A percentile compares a stretch with the other conserved stretches of the same genome.
Conservation (phyloP, 1,284 basidiomycete species). For the Boletus smithii region DNA sequence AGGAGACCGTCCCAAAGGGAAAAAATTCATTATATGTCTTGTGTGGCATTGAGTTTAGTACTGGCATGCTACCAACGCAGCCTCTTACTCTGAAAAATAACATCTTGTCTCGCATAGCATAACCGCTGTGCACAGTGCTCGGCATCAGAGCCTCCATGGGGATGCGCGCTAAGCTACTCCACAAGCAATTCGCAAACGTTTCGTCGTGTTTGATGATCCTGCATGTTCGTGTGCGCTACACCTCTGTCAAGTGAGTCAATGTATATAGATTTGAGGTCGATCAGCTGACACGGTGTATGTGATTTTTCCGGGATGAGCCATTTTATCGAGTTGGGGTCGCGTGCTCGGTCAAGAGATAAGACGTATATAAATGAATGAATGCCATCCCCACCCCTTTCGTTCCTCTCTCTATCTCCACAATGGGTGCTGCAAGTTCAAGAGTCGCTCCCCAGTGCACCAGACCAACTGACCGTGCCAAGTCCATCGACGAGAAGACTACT, state of each 20-base stretch:
- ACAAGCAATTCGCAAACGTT: background rate
- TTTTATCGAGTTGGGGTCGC: constrained; percentile 11
- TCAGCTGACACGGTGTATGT: background rate
- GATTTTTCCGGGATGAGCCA: background rate
- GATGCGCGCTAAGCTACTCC: too few relatives aligned
- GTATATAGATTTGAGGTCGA: too few relatives aligned
- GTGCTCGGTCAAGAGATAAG: constrained; percentile 20
- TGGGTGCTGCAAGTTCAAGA: constrained; percentile 28
- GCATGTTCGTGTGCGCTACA: too few relatives aligned
- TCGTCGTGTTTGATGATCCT: background rate
- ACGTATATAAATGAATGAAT: constrained; percentile 26
- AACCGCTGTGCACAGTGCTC: too few relatives aligned
- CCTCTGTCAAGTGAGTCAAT: too few relatives aligned
- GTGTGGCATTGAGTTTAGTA: too few relatives aligned
- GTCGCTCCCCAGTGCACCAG: constrained; percentile 19
- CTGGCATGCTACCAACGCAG: too few relatives aligned
- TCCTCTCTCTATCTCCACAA: constrained; percentile 8
- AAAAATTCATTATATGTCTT: too few relatives aligned
- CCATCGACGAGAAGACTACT: constrained; percentile 28
- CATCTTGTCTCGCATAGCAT: too few relatives aligned
- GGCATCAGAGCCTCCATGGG: too few relatives aligned
- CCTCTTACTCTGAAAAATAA: too few relatives aligned
- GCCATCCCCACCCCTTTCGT: constrained; percentile 7
- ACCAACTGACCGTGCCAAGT: constrained; percentile 20
- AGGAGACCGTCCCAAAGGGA: background rate